Conservation (phyloP, 2,329 filamentous ascomycete species). For the Arthrobotrys sphaeroides region DNA sequence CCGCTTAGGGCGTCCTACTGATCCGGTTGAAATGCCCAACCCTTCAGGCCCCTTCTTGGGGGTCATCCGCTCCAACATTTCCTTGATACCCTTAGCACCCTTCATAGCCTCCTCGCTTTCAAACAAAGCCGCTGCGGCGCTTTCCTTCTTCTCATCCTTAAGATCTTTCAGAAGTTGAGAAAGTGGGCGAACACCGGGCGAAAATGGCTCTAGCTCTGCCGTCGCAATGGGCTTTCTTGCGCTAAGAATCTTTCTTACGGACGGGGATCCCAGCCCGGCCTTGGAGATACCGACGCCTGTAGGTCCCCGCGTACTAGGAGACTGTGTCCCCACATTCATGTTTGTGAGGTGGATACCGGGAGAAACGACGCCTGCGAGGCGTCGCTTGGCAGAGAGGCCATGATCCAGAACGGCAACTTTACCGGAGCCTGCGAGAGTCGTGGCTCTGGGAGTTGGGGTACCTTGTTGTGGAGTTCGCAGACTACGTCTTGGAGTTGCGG, state of each 20-base stretch:
- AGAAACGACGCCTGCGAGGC: constrained; percentile 40
- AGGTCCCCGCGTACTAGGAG: constrained; percentile 26
- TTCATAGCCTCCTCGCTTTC: constrained; percentile 65
- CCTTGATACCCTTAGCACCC: constrained; percentile 68
- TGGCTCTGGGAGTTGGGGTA: constrained; percentile 42
- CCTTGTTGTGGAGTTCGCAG: constrained; percentile 59
- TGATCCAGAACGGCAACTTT: constrained; percentile 50
- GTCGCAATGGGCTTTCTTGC: constrained; percentile 76
- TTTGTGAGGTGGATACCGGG: constrained; percentile 44
- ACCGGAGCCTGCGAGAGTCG: constrained; percentile 45
- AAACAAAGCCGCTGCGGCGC: constrained; percentile 70
- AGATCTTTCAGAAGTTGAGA: constrained; percentile 54
- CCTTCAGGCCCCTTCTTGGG: constrained; percentile 69
- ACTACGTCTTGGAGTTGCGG: constrained; percentile 61
- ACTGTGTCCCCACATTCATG: constrained; percentile 35
- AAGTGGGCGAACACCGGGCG: constrained; percentile 64
- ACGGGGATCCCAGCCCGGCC: constrained; percentile 77
- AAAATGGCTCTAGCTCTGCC: constrained; percentile 65
- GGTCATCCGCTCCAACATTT: constrained; percentile 73
- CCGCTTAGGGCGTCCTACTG: constrained; percentile 35
- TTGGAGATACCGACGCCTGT: constrained; percentile 74
- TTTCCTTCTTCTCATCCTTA: constrained; percentile 59
- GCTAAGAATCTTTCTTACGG: constrained; percentile 75
- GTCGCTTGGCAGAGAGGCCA: constrained; percentile 50
- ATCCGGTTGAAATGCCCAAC: not conserved